Evolutionary conservation across 257 asterid genomes (phyloP).

Genomic region (Solanum pennellii): DNA sequence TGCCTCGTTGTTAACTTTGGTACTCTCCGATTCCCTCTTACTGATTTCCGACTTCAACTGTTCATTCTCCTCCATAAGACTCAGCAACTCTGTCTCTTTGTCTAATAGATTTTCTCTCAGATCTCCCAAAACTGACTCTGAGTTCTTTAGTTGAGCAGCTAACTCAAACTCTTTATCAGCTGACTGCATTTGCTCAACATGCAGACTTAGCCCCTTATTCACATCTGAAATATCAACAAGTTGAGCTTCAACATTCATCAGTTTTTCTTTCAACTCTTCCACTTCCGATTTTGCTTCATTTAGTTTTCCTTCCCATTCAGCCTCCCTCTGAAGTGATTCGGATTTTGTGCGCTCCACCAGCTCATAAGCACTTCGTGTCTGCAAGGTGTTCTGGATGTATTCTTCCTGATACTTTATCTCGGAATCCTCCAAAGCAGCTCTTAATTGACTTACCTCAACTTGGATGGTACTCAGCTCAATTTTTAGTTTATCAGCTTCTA

Average conservation of each 20-base stretch:
- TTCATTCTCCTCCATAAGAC: slow-evolving; percentile 44
- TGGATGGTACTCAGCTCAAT: slow-evolving; percentile 23
- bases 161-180: slow-evolving; percentile 15
- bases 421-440: slow-evolving; percentile 55
- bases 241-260: slow-evolving; percentile 28
- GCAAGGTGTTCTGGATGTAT: slow-evolving; percentile 45
- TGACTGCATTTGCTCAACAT: slow-evolving; percentile 8
- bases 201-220: slow-evolving; percentile 8
- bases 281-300: slow-evolving; percentile 28
- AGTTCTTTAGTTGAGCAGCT: slow-evolving; percentile 14
- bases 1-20: slow-evolving; percentile 29
- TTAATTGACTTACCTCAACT: slow-evolving; percentile 33
- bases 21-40: slow-evolving; percentile 28
- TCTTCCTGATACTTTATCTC: slow-evolving; percentile 59
- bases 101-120: slow-evolving; percentile 33
- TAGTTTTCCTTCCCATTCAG: slow-evolving; percentile 42
- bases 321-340: slow-evolving; percentile 30
- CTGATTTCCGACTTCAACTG: slow-evolving; percentile 43
- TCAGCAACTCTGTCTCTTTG: slow-evolving; percentile 37
- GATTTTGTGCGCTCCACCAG: slow-evolving; percentile 44
- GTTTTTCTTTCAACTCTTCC: slow-evolving; percentile 31
- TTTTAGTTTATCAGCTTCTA: slow-evolving; percentile 8
- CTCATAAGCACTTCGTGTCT: slow-evolving; percentile 55
- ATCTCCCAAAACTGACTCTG: slow-evolving; percentile 27
- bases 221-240: slow-evolving; percentile 6